A percentile compares a stretch with the other conserved stretches of the same genome.
These are phyloP conservation scores for Tulasnella sp. DNA, from an alignment of 768 basidiomycete species.

Conservation along the genomic window DNA sequence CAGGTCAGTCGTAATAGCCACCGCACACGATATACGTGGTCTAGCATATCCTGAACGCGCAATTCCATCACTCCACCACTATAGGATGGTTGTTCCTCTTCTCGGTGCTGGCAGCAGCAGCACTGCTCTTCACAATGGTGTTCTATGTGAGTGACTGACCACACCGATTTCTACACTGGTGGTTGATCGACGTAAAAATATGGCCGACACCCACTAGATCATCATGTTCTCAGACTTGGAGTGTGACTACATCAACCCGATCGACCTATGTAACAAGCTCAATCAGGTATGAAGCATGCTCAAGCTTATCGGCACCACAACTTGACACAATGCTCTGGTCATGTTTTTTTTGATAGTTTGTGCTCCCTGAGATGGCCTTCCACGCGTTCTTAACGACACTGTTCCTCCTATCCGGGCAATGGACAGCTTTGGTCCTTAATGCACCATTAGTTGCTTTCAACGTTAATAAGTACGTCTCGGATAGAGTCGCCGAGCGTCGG, in stretches of 20 bases:
- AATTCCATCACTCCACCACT: neutral
- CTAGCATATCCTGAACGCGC: too few species aligned
- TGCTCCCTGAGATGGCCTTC: slow-evolving; percentile 89
- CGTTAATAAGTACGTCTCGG: slow-evolving; percentile 78
- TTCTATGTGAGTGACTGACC: slow-evolving; percentile 78
- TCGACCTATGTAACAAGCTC: slow-evolving; percentile 99
- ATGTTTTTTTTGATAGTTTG: slow-evolving; percentile 50
- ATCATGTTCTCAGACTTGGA: slow-evolving; percentile 99
- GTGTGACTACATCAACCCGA: slow-evolving; percentile 99
- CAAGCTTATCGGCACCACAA: too few species aligned
- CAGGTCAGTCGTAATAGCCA: too few species aligned
- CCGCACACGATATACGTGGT: too few species aligned
- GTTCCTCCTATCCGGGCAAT: slow-evolving; percentile 94
- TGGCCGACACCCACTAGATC: slow-evolving; percentile 44
- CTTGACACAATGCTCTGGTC: too few species aligned
- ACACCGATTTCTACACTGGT: neutral
- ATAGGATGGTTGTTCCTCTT: slow-evolving; percentile 95
- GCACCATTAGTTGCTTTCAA: slow-evolving; percentile 80
- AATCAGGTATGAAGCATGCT: slow-evolving; percentile 59
- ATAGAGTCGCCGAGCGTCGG: too few species aligned
- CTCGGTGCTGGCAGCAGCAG: slow-evolving; percentile 90
- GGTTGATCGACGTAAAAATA: neutral
- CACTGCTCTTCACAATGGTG: slow-evolving; percentile 94
- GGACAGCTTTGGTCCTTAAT: slow-evolving; percentile 86
- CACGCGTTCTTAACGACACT: slow-evolving; percentile 84